These are phyloP conservation scores for Metarhizium rileyi DNA, from an alignment of 2,329 filamentous ascomycete genomes.

Conservation along the genomic window DNA sequence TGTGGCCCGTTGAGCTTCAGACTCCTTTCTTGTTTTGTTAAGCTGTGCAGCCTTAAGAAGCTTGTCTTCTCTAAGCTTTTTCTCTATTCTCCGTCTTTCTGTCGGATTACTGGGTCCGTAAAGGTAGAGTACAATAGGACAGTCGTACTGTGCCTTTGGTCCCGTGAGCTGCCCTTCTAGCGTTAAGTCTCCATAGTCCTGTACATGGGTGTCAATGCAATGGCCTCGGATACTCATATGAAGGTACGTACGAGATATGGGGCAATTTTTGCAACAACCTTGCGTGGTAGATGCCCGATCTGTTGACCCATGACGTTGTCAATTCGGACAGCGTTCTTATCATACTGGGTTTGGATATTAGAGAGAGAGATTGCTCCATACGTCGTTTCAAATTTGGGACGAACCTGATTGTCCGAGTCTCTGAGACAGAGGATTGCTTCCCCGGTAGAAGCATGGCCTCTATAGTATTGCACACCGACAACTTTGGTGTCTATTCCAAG, in stretches of 20 bases:
- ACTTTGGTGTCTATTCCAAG: slow-evolving; percentile 32
- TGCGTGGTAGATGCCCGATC: slow-evolving; percentile 68
- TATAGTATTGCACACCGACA: slow-evolving; percentile 49
- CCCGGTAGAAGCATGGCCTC: slow-evolving; percentile 49
- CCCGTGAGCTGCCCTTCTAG: slow-evolving; percentile 64
- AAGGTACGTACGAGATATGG: slow-evolving; percentile 51
- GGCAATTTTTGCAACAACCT: slow-evolving; percentile 60
- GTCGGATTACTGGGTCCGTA: slow-evolving; percentile 55
- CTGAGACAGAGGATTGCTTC: slow-evolving; percentile 54
- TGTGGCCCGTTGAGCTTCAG: slow-evolving; percentile 40
- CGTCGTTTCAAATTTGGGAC: slow-evolving; percentile 1
- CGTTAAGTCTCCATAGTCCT: slow-evolving; percentile 48
- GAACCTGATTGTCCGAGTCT: slow-evolving; percentile 53
- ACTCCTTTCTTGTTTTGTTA: slow-evolving; percentile 43
- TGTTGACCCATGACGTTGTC: slow-evolving; percentile 66
- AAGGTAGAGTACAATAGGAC: slow-evolving; percentile 58
- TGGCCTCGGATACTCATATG: background rate
- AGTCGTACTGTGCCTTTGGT: slow-evolving; percentile 57
- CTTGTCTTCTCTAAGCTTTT: slow-evolving; percentile 52
- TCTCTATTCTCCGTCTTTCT: slow-evolving; percentile 45
- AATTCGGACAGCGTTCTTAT: slow-evolving; percentile 67
- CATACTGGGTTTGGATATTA: slow-evolving; percentile 36
- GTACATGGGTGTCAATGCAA: background rate
- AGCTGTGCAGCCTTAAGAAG: slow-evolving; percentile 50
- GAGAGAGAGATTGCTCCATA: background rate